Evolutionary conservation across 768 basidiomycete genomes (phyloP), one percentile per base, ranked within the genome.

Genomic region (Hysterangium stoloniferum): DNA sequence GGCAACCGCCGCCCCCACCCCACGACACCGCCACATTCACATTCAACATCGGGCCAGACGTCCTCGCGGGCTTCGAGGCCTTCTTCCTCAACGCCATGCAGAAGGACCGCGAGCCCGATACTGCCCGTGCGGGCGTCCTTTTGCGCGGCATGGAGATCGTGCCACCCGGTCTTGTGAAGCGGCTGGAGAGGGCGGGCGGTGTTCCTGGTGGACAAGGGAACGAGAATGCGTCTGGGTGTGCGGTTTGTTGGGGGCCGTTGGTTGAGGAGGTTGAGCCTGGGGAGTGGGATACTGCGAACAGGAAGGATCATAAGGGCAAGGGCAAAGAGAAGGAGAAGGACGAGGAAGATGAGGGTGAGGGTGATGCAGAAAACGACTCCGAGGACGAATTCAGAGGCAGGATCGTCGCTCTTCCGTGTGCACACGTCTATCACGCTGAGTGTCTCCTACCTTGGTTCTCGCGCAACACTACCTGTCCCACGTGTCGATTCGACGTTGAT

Each of bases 401-500:
- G n/a, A 52, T 89, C 43, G 78, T 89, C 31, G 68, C 79, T 2
- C 74, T 90, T 7, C 87, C 87, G 4, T 90, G 87, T 59, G 78
- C 85, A 6, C 87, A 90, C 62, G 79, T 86, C 45, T 90, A 89
- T 68, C 87, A 90, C 57, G 76, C 84, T 1, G 71, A 79, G 0
- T 90, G 87, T 64, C 75, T 90, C 31, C 62, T 84, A 8, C 87
- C 87, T 1, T 90, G 87, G 87, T 90, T 90, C 63, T 78, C 86
- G 3, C 72, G 84, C 52, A 83, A 84, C 56, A 88, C 87, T 17
- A 89, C 87, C 1, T 90, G 87, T 57, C 87, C 87, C 0, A 85
- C 84, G 0, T 90, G 87, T 65, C 69, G 87, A 55, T 90, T 90
- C 58, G 81, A 90, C 56, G 77, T 90, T 48, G 87, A 90, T 59